Evolutionary conservation across 306 rosid species (phyloP), one percentile per base, ranked within the genome.

Genomic region (Astragalus glycyphyllos): DNA sequence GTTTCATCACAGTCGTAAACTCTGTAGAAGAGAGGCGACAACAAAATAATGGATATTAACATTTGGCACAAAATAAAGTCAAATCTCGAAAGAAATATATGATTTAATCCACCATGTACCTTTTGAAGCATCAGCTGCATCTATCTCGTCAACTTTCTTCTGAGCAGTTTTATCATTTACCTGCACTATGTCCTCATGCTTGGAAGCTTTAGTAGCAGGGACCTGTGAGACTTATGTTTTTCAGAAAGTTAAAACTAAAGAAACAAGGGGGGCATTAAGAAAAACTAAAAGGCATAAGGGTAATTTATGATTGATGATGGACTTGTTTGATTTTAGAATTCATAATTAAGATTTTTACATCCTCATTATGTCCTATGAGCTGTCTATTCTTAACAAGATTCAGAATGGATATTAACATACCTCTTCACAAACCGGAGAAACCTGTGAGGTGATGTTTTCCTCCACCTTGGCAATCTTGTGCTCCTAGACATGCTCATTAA

Each of bases 1-100:
- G 96, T 76, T 89, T 87, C 85, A 91, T 77, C 73, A 85, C 87
- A 48, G 90, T 61, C 75, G 72, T 71, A 81, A 78, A 80, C 73
- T 86, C 92, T 41, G 76, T 51, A 20, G 58, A 44, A 61, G 44
- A 44, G 11, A n/a, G 9, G 59, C 13, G 14, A 26, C 14, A 10
- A 4, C 35, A 54, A 12, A 23, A 10, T 4, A 26, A 26, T 10
- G 34, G 7, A 54, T 35, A n/a, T 54, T 23, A 8, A 8, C 6
- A 47, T 66, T 50, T 50, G 16, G 40, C 45, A 40, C 35, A 55
- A 8, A 20, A 13, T 4, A 49, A 17, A 17, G 42, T 47, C 8
- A 20, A 44, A 44, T 35, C 26, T 23, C 5, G 4, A 20, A 54
- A 70, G 20, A 31, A 47, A 32, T 29, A 7, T 38, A 40, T 29